Evolutionary conservation across 2,329 filamentous ascomycete genomes (phyloP).

Genomic region (Akanthomyces uredinophilus): DNA sequence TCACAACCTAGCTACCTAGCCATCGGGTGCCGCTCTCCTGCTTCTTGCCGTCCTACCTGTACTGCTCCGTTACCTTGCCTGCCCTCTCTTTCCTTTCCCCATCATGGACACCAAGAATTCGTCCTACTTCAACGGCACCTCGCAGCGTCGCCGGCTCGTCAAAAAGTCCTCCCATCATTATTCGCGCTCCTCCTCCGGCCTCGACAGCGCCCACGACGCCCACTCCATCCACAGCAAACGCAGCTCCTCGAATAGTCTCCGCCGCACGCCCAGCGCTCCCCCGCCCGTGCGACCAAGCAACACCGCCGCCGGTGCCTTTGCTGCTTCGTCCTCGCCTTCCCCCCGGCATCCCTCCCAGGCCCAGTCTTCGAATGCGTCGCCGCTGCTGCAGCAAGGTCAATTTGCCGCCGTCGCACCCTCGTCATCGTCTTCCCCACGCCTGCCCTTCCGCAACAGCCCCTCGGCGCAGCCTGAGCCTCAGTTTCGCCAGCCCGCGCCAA

Average conservation of each 20-base stretch:
- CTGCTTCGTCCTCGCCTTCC: slow-evolving; percentile 39
- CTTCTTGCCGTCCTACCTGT: slow-evolving; percentile 1
- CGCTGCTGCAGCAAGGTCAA: slow-evolving; percentile 41
- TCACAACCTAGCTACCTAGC: neutral
- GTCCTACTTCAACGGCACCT: slow-evolving; percentile 39
- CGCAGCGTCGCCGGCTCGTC: slow-evolving; percentile 55
- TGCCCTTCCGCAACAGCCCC: slow-evolving; percentile 11
- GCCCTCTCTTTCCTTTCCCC: slow-evolving; percentile 10
- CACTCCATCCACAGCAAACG: slow-evolving; percentile 56
- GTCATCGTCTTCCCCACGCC: slow-evolving; percentile 4
- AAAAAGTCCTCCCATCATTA: slow-evolving; percentile 54
- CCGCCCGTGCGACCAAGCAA: slow-evolving; percentile 44
- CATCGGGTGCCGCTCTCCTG: slow-evolving; percentile 1
- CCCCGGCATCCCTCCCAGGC: slow-evolving; percentile 40
- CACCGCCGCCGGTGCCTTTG: slow-evolving; percentile 35
- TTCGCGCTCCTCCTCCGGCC: slow-evolving; percentile 42
- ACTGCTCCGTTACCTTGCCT: neutral
- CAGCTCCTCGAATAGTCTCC: slow-evolving; percentile 56
- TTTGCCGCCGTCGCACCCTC: slow-evolving; percentile 31
- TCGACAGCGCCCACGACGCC: slow-evolving; percentile 50
- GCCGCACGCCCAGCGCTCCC: slow-evolving; percentile 56
- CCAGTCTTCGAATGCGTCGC: slow-evolving; percentile 42
- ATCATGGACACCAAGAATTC: slow-evolving; percentile 44
- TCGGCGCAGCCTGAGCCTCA: slow-evolving; percentile 24
- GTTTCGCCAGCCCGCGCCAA: slow-evolving; percentile 21